Evolutionary conservation across 208 protist genomes (phyloP), one percentile per base, ranked within the genome.

Genomic region (Crithidia brevicula): DNA sequence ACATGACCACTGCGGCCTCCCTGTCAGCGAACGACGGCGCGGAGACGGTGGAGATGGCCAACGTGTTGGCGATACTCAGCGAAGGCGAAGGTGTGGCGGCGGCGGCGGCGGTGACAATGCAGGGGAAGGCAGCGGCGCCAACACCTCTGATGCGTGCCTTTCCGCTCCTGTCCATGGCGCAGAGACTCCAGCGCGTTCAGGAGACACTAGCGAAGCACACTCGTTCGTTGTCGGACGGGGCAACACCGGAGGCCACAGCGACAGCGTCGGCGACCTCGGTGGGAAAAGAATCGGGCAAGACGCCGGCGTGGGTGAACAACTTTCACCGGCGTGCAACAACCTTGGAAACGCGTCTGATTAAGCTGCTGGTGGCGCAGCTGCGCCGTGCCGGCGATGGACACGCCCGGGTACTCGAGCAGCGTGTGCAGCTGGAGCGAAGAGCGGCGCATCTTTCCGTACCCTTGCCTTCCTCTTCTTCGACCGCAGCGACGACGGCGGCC

Each of bases 331-430:
- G 70, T 34, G 63, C 57, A 2, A 60, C 53, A 1, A 57, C 70
- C 1, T 30, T 76, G 10, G 70, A 76, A 28, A 58, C 47, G 27
- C 70, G 70, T 2, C 62, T 76, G 8, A 47, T 70, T 15, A 76
- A 76, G 56, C 30, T 70, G 22, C 30, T 76, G 45, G 2, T 70
- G 36, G 34, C 20, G 45, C 61, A 30, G 3, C 70, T 76, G 34
- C 61, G 70, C 16, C 62, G 70, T 5, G 57, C 56, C 23, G 70
- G 62, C 5, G 70, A 76, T 56, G 47, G 18, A 0, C 56, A 65
- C 49, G 70, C 70, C 30, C 61, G 40, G 11, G 25, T 68, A 1
- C 15, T n/a, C 13, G 53, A 58, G 25, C 36, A 69, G 38, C 42
- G 33, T 20, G 42, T 23, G 18, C 56, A 42, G 1, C 13, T 57